A percentile compares a stretch with the other conserved stretches of the same genome.
phyloP scores from a whole-genome alignment of 371 early-diverging fungal genomes.

The Mucor indicus region DNA sequence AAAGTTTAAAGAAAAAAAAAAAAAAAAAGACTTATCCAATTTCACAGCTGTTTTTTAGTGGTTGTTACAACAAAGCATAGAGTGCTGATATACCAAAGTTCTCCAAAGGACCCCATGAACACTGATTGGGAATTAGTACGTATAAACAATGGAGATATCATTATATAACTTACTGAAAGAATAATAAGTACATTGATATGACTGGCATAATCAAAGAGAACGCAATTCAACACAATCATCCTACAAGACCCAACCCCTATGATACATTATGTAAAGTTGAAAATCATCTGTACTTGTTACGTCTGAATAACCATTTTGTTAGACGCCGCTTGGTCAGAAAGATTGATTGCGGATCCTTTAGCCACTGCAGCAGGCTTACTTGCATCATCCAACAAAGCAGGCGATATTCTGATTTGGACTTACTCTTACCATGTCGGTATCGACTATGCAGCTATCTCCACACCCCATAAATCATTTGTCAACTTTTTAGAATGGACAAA shows the following conservation, averaged over 20 bases:
- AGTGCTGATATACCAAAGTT: conserved; percentile 20
- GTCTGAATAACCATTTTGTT: background rate
- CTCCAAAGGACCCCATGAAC: conserved; percentile 7
- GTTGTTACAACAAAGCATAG: conserved; percentile 35
- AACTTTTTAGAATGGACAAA: conserved; percentile 16
- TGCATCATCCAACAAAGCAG: conserved; percentile 25
- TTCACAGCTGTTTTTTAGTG: conserved; percentile 25
- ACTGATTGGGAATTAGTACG: conserved; percentile 25
- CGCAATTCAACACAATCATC: background rate
- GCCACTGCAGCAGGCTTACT: conserved; percentile 14
- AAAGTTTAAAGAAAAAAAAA: no score
- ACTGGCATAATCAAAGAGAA: conserved; percentile 11
- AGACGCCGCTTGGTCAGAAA: conserved; percentile 26
- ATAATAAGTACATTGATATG: conserved; percentile 12
- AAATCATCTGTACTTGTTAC: no score
- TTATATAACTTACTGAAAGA: no score
- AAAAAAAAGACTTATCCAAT: background rate
- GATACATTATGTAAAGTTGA: conserved; percentile 21
- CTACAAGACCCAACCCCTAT: conserved; percentile 4
- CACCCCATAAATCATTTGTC: conserved; percentile 11
- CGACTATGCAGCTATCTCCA: background rate
- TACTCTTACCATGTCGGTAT: background rate
- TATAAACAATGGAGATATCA: no score
- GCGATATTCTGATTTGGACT: conserved; percentile 25
- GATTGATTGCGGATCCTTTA: conserved; percentile 12